A percentile compares a stretch with the other conserved stretches of the same genome.
Evolutionary conservation across 441 rosid species (phyloP).

Genomic region (Bruguiera hainesii): DNA sequence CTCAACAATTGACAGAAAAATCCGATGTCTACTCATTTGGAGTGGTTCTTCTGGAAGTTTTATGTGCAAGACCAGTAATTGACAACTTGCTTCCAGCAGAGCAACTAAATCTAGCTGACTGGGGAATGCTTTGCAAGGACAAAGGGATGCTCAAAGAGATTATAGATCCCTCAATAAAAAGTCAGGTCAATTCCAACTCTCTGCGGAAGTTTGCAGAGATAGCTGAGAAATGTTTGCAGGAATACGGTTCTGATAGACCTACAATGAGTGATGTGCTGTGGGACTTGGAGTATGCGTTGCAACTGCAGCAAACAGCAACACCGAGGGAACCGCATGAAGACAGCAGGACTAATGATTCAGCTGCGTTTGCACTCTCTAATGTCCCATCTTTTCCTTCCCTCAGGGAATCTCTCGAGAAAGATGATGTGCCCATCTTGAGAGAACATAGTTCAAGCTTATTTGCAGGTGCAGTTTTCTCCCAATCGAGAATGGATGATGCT

Average conservation of each 20-base stretch:
- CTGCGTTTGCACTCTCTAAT: constrained; percentile 10
- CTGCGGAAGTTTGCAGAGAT: constrained; percentile 36
- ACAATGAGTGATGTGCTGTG: constrained; percentile 43
- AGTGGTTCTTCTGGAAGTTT: constrained; percentile 42
- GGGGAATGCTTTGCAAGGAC: constrained; percentile 34
- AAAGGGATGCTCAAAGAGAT: constrained; percentile 39
- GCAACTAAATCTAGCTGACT: constrained; percentile 50
- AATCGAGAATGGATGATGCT: constrained; percentile 22
- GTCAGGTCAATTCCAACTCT: constrained; percentile 38
- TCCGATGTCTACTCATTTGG: constrained; percentile 48
- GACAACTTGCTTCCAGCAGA: constrained; percentile 27
- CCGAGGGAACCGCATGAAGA: constrained; percentile 29
- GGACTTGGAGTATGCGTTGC: constrained; percentile 53
- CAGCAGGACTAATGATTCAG: constrained; percentile 27
- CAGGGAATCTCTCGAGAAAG: constrained; percentile 8
- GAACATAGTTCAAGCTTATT: constrained; percentile 7
- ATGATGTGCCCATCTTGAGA: constrained; percentile 14
- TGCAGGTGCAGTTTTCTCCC: constrained; percentile 32
- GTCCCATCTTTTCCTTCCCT: constrained; percentile 29
- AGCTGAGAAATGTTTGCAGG: constrained; percentile 44
- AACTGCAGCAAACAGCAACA: constrained; percentile 32
- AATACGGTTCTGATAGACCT: constrained; percentile 36
- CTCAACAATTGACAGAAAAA: constrained; percentile 39
- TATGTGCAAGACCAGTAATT: constrained; percentile 44
- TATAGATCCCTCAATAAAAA: constrained; percentile 34